Base-by-base conservation (phyloP, 495 filamentous ascomycete genomes). In the Daldinia grandis region DNA sequence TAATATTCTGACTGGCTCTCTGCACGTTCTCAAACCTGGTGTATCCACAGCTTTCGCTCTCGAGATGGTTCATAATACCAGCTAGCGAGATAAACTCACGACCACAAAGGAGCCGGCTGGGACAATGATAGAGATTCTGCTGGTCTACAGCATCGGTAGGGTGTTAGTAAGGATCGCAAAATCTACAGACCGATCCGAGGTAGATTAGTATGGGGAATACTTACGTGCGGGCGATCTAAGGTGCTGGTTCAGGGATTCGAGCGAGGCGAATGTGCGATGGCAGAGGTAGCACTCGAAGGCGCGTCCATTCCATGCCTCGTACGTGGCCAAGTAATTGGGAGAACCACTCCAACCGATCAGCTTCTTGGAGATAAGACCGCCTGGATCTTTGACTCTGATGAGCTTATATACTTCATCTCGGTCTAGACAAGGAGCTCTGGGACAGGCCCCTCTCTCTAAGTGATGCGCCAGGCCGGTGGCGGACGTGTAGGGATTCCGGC, bases 51-150 rank as follows among this genome's bases (percentile, higher is more conserved):
- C 71, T 60, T 71, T 87, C 87, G 70, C 85, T 88, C 74, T 88
- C 87, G 5, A 88, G 68, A 64, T 87, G 86, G 62, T 80, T 84
- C 74, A 87, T 87, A 33, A 87, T 54, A 3, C 61, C 80, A 28
- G 84, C 85, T 56, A 88, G 58, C 0, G 79, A 76, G 35, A 68
- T 68, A 71, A 88, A 89, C 31, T 86, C 62, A 65, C 77, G 42
- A 1, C 42, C 42, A 47, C 42, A 47, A 19, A 0, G 0, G 3
- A 24, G 1, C 19, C 42, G 42, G 9, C 5, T 47, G 3, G 42
- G 42, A 9, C 42, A 47, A 12, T 47, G 42, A 21, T 47, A 47
- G 4, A 47, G 19, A 1, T 47, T 47, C 24, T 47, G 42, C 42
- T 47, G 42, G 9, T 47, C 42, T 47, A 12, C 10, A 47, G 24